phyloP scores from a whole-genome alignment of 257 asterid genomes.

The Eucommia ulmoides region DNA sequence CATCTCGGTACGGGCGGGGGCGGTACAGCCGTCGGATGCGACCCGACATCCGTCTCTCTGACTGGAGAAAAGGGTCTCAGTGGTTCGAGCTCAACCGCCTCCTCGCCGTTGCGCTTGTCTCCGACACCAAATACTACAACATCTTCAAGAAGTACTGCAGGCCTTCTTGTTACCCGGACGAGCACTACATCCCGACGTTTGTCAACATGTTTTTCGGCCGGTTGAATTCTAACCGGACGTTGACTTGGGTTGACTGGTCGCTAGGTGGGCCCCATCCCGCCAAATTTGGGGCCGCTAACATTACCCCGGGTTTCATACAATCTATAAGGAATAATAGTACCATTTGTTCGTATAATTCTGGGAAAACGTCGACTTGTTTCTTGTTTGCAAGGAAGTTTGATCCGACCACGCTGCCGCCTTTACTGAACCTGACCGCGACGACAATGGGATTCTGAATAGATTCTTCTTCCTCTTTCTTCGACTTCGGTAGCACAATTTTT shows the following conservation, averaged over 20 bases:
- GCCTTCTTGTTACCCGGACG: slow-evolving; percentile 93
- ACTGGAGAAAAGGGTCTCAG: slow-evolving; percentile 96
- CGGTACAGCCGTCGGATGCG: slow-evolving; percentile 73
- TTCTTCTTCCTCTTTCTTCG: too few relatives aligned
- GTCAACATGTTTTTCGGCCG: slow-evolving; percentile 47
- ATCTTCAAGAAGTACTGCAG: slow-evolving; percentile 58
- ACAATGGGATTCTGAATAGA: slow-evolving; percentile 67
- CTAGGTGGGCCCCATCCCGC: slow-evolving; percentile 71
- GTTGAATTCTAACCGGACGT: slow-evolving; percentile 59
- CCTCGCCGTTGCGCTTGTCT: slow-evolving; percentile 50
- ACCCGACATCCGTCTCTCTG: slow-evolving; percentile 50
- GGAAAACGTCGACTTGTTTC: slow-evolving; percentile 33
- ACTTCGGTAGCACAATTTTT: too few relatives aligned
- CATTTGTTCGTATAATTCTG: slow-evolving; percentile 44
- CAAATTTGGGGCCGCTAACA: slow-evolving; percentile 34
- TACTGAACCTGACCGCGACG: slow-evolving; percentile 38
- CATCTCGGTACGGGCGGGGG: slow-evolving; percentile 87
- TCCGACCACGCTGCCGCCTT: slow-evolving; percentile 55
- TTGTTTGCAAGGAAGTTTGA: slow-evolving; percentile 91
- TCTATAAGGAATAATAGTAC: slow-evolving; percentile 47
- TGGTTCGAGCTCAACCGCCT: slow-evolving; percentile 87
- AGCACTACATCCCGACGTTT: slow-evolving; percentile 80
- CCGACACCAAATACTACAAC: slow-evolving; percentile 60
- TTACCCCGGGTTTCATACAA: slow-evolving; percentile 41
- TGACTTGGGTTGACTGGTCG: slow-evolving; percentile 90